Conservation (phyloP, 2,329 filamentous ascomycete genomes). For the Torrubiellomyces zombiae region DNA sequence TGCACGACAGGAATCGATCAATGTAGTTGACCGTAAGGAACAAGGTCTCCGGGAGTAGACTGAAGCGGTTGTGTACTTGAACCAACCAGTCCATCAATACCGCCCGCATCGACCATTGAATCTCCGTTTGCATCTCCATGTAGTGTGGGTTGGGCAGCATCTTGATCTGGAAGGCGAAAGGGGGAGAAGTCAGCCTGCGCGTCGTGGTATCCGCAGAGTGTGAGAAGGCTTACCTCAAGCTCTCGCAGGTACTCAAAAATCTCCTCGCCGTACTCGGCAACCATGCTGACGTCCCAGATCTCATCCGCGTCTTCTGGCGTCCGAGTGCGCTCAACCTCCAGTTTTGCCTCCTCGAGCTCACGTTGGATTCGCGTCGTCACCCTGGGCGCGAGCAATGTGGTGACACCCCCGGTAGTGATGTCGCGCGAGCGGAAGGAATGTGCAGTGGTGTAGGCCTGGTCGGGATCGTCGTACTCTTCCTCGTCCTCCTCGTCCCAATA, state of each 20-base stretch:
- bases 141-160: slow-evolving; percentile 84
- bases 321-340: slow-evolving; percentile 51
- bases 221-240: slow-evolving; percentile 52
- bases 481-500: slow-evolving; percentile 70
- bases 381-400: slow-evolving; percentile 53
- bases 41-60: slow-evolving; percentile 79
- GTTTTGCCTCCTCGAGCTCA: slow-evolving; percentile 52
- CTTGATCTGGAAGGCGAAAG: slow-evolving; percentile 35
- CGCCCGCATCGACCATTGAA: slow-evolving; percentile 97
- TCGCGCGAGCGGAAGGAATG: slow-evolving; percentile 59
- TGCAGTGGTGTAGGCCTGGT: slow-evolving; percentile 60
- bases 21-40: slow-evolving; percentile 95
- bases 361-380: slow-evolving; percentile 50
- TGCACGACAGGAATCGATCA: slow-evolving; percentile 85
- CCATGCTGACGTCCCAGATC: slow-evolving; percentile 89
- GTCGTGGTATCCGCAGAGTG: neutral
- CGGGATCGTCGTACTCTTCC: slow-evolving; percentile 42
- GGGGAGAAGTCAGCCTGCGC: slow-evolving; percentile 6
- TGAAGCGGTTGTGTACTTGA: slow-evolving; percentile 86
- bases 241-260: slow-evolving; percentile 86
- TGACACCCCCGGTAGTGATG: slow-evolving; percentile 32
- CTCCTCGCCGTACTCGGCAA: slow-evolving; percentile 88
- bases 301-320: slow-evolving; percentile 74
- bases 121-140: slow-evolving; percentile 95
- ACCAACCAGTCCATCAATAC: slow-evolving; percentile 97